Percentiles rank a stretch among this genome's conserved stretches.
Evolutionary conservation across 495 filamentous ascomycete genomes (phyloP).

Genomic region (Neurospora sublineolata): DNA sequence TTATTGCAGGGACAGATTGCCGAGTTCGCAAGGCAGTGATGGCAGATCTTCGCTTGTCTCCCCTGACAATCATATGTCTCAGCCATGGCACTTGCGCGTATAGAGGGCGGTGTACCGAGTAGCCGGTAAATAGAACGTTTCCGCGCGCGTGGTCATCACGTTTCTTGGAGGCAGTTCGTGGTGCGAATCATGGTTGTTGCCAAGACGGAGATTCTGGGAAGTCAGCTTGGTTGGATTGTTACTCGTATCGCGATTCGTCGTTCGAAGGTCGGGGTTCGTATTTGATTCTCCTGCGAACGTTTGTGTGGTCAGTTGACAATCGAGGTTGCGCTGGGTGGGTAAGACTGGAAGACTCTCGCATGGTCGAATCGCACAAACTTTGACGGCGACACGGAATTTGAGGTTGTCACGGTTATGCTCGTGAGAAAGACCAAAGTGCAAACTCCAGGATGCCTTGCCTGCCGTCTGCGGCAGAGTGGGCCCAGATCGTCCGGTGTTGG

Average conservation of each 20-base stretch:
- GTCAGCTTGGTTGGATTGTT: neutral
- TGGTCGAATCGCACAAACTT: neutral
- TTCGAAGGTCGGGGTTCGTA: neutral
- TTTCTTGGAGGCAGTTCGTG: neutral
- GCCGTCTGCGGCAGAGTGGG: neutral
- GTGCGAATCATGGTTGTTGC: neutral
- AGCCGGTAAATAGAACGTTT: neutral
- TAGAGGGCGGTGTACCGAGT: neutral
- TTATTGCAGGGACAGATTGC: neutral
- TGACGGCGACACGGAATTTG: neutral
- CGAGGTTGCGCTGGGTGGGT: neutral
- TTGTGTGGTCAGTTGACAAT: neutral
- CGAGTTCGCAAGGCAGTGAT: neutral
- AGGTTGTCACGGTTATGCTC: neutral
- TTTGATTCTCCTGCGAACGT: neutral
- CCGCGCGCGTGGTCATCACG: neutral
- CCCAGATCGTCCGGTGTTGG: neutral
- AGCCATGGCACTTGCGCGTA: neutral
- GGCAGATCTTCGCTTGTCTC: neutral
- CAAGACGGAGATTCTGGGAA: neutral
- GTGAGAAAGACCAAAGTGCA: neutral
- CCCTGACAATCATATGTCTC: neutral
- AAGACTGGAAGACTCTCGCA: neutral
- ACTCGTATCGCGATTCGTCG: neutral
- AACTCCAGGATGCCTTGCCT: neutral